Base-by-base conservation (phyloP, 768 basidiomycete genomes). In the Piloderma croceum region DNA sequence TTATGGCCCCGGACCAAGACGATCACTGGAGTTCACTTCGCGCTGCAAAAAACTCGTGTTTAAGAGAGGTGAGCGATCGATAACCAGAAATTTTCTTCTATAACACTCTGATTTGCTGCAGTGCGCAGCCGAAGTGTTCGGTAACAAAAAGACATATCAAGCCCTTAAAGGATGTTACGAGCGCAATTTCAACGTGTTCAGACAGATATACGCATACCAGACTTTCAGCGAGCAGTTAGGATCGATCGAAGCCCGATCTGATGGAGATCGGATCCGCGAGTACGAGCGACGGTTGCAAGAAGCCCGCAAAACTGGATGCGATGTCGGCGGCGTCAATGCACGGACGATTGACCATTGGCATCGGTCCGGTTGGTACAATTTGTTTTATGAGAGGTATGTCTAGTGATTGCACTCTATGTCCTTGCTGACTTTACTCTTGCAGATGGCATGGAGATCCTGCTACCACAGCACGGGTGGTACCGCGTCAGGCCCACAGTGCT, bases 151-250 rank as follows among this genome's bases (percentile, higher is more conserved):
- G 59, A 83, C 84, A 11, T 88, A 86, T 46, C 83, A 87, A 53
- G 85, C 85, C 1, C 70, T 89, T 41, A 89, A 89, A 62, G 84
- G 85, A 17, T 88, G 85, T 52, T 89, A 85, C 47, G 84, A 89
- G 55, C 83, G 85, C 52, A 88, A 87, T 49, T 84, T 89, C 49
- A 87, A 86, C 49, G 63, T 86, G 12, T 89, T 87, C 72, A 87
- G 83, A 60, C 84, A 88, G 57, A 83, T 89, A 27, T 81, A 82
- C 52, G 71, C 76, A 5, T 83, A 84, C 46, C 83, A 89, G 56
- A 62, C 61, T 10, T 81, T 69, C 39, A 62, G 54, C 31, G 42
- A 36, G 4, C 24, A 50, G n/a, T 41, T 48, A 44, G 60, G 74
- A 40, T 52, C 61, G 27, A 55, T 79, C 9, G 61, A 57, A 32